Percentiles rank a stretch among this genome's conserved stretches.
These are phyloP conservation scores for Stachybotrys elegans DNA, from an alignment of 2,329 filamentous ascomycete genomes.

Conservation along the genomic window DNA sequence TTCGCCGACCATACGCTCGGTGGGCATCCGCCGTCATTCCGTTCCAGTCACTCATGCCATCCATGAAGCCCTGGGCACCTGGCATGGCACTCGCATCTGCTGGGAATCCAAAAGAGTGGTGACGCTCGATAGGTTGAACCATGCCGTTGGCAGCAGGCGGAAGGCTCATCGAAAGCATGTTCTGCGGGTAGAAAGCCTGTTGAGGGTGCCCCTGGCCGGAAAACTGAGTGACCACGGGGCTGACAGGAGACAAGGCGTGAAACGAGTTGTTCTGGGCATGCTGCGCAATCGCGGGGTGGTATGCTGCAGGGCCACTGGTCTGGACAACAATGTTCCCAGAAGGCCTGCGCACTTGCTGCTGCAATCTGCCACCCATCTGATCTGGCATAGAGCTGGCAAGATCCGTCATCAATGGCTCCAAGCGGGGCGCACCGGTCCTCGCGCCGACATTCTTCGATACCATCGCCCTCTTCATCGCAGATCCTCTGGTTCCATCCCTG, in stretches of 20 bases:
- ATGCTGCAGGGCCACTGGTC: constrained; percentile 31
- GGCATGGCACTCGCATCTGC: constrained; percentile 39
- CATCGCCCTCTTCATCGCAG: constrained; percentile 19
- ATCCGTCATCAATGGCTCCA: constrained; percentile 16
- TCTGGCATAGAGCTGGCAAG: constrained; percentile 6
- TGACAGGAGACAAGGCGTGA: constrained; percentile 47
- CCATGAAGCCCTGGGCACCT: constrained; percentile 33
- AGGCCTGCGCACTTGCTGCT: constrained; percentile 32
- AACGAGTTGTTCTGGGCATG: constrained; percentile 37
- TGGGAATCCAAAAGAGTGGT: constrained; percentile 68
- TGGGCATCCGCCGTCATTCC: constrained; percentile 28
- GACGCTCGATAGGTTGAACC: constrained; percentile 67
- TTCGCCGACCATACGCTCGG: constrained; percentile 19
- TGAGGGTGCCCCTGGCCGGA: constrained; percentile 31
- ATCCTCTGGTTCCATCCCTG: constrained; percentile 16
- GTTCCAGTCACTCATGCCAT: constrained; percentile 37
- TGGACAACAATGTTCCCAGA: constrained; percentile 36
- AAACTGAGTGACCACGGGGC: constrained; percentile 38
- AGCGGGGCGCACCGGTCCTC: constrained; percentile 8
- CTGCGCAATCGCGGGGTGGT: constrained; percentile 35
- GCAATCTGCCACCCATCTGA: constrained; percentile 9
- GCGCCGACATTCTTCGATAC: not conserved
- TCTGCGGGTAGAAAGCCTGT: constrained; percentile 40
- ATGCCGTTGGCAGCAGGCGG: constrained; percentile 44
- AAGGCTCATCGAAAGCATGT: constrained; percentile 50